Evolutionary conservation across 352 stramenopile species (phyloP), one percentile per base, ranked within the genome.

Genomic region (Phytopythium delawarense): DNA sequence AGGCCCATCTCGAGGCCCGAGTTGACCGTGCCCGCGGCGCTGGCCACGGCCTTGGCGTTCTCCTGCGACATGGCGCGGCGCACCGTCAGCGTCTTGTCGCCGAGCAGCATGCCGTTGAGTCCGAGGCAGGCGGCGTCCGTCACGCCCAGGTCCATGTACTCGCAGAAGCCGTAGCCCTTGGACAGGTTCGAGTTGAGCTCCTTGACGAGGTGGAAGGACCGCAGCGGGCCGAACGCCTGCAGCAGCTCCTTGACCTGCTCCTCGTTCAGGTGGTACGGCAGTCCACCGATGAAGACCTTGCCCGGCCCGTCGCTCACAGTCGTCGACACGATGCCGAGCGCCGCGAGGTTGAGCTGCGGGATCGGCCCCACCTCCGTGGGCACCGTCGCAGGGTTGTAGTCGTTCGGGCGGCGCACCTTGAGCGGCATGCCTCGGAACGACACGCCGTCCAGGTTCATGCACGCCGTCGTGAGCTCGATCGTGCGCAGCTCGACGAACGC

Each of bases 91-190:
- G 80, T 97, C 70, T 96, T 96, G 63, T 97, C 93, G 46, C 90
- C 87, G 53, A 98, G 72, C 59, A 84, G 71, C 92, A 99, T 98
- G 49, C 97, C 96, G 71, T 99, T 98, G 25, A 99, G 75, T 12
- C 96, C 96, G 25, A 97, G 74, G 39, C 95, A 96, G 9, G 96
- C 96, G 13, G 92, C 81, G 57, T 97, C 84, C 18, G 96, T 99
- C 25, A 98, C 81, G 35, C 63, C 82, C 25, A 84, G 72, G 71
- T 99, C 94, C 52, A 92, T 72, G 78, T 98, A 99, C 72, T 99
- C 96, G 46, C 97, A 98, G 76, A 99, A 99, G 32, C 89, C 97
- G 75, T 99, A 99, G 60, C 97, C 97, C 75, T 99, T 99, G 25
- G 84, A 98, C 32, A 91, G 72, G 56, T 94, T 96, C 0, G 84